Base-by-base conservation (phyloP, 345 rosid species). In the Heritiera littoralis region DNA sequence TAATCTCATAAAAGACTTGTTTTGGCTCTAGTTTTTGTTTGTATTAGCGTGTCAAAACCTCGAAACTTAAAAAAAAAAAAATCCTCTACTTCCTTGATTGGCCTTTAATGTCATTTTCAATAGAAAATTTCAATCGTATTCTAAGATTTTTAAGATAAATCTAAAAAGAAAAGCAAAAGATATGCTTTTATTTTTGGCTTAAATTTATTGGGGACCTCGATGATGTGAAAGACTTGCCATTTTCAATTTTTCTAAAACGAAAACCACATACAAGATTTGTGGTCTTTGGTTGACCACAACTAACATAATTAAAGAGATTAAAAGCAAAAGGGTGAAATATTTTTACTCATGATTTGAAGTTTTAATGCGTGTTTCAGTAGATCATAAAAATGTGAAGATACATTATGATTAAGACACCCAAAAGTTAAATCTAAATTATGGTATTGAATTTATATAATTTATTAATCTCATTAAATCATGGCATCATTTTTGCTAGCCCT, bases 21-120 rank as follows among this genome's bases (percentile, higher is more conserved):
- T 20, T n/a, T 5, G 66, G 40, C 17, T 7, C 2, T 60, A 3
- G 0, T 17, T 68, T 40, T 4, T 41, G 7, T 66, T n/a, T 17
- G 23, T 45, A 46, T 46, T 45, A 46, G 17, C 1, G 17, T 3
- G 74, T 30, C 74, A 48, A 49, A 12, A 12, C n/a, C 74, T 48
- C 38, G 3, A 48, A 48, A 48, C 5, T 18, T 14, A 3, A 9
- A 71, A 49, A 35, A 35, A 35, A 35, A 35, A 3, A 35, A 35
- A 35, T 12, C 10, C 3, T 28, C 41, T 17, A 52, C 43, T 9
- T 52, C 15, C 23, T 72, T 32, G 46, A 52, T 17, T 49, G 7
- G 59, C 59, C 46, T 3, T 51, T 32, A 32, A 72, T 32, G 63
- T 71, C 75, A 51, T 71, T 71, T 71, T 71, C 75, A 71, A 71